phyloP scores from a whole-genome alignment of 192 early-diverging fungal genomes.

The Coemansia sp. region DNA sequence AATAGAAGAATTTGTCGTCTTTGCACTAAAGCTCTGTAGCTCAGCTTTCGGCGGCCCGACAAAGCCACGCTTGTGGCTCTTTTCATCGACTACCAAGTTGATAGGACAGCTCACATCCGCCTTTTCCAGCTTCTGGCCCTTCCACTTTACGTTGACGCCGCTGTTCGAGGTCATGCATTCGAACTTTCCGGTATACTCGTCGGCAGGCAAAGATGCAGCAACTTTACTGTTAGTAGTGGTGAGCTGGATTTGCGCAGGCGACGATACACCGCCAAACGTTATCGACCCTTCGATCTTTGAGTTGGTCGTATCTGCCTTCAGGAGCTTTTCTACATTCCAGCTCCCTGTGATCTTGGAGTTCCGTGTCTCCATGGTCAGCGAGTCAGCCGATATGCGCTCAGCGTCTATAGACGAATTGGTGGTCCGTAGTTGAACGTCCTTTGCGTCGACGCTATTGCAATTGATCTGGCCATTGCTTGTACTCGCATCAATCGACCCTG shows the following conservation, averaged over 20 bases:
- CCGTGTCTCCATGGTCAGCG: slow-evolving; percentile 10
- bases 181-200: slow-evolving; percentile 18
- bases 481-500: slow-evolving; percentile 4
- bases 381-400: slow-evolving; percentile 3
- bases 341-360: slow-evolving; percentile 29
- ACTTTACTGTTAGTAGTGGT: slow-evolving; percentile 26
- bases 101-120: neutral
- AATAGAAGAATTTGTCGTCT: slow-evolving; percentile 3
- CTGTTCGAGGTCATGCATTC: slow-evolving; percentile 19
- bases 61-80: slow-evolving; percentile 1
- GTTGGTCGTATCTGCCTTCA: slow-evolving; percentile 22
- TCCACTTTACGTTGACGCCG: slow-evolving; percentile 8
- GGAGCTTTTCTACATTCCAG: slow-evolving; percentile 15
- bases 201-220: slow-evolving; percentile 18
- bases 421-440: slow-evolving; percentile 17
- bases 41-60: neutral
- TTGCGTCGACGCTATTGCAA: slow-evolving; percentile 10
- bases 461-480: slow-evolving; percentile 18
- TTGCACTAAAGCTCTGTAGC: slow-evolving; percentile 1
- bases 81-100: neutral
- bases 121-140: neutral
- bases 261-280: neutral
- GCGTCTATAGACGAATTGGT: slow-evolving; percentile 22
- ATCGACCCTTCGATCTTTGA: slow-evolving; percentile 17
- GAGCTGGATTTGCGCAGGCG: slow-evolving; percentile 3